phyloP scores from a whole-genome alignment of 176 grass and related monocot genomes.

The Aechmea fasciata region DNA sequence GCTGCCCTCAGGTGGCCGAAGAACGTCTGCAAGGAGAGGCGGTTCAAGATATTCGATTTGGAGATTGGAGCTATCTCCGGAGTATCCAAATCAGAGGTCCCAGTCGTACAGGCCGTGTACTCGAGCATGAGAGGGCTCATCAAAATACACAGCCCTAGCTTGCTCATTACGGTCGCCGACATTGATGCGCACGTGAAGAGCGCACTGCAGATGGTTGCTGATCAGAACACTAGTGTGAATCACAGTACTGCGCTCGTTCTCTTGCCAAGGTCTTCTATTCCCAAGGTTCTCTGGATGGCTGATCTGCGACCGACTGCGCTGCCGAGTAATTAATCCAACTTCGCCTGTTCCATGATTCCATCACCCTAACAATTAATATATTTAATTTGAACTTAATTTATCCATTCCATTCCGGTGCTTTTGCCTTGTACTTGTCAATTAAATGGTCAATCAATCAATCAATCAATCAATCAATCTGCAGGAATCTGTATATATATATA shows the following conservation, averaged over 20 bases:
- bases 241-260: slow-evolving; percentile 68
- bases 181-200: slow-evolving; percentile 52
- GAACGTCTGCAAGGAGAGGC: slow-evolving; percentile 80
- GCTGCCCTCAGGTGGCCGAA: slow-evolving; percentile 73
- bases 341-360: not conserved
- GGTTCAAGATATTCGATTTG: slow-evolving; percentile 93
- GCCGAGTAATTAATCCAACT: slow-evolving; percentile 53
- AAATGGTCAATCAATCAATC: not conserved
- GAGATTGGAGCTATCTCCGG: slow-evolving; percentile 60
- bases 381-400: not conserved
- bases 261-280: slow-evolving; percentile 37
- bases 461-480: not conserved
- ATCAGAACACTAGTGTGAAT: slow-evolving; percentile 31
- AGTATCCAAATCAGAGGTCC: slow-evolving; percentile 60
- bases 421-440: not conserved
- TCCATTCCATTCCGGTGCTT: too few relatives aligned
- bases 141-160: slow-evolving; percentile 74
- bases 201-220: slow-evolving; percentile 61
- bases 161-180: slow-evolving; percentile 44
- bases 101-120: slow-evolving; percentile 67
- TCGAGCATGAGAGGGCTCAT: slow-evolving; percentile 76
- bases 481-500: not conserved
- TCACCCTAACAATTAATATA: too few relatives aligned
- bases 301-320: slow-evolving; percentile 49
- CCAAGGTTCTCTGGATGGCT: slow-evolving; percentile 95